A percentile compares a stretch with the other conserved stretches of the same genome.
Evolutionary conservation across 306 rosid species (phyloP).

Genomic region (Casuarina equisetifolia): DNA sequence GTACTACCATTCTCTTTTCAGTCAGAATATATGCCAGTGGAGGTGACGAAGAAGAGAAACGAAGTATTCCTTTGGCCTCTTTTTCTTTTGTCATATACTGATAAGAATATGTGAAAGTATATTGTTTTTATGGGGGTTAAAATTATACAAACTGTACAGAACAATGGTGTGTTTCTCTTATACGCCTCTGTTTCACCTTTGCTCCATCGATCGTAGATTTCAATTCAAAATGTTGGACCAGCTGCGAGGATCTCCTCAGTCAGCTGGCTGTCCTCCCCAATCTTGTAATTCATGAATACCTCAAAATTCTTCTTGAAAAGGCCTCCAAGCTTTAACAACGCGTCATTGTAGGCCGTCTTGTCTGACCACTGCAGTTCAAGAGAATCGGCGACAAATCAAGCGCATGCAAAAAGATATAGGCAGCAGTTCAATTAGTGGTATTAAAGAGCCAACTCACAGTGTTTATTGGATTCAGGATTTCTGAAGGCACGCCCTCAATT

Average conservation of each 20-base stretch:
- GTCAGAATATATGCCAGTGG: no score
- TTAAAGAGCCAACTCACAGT: slow-evolving; percentile 49
- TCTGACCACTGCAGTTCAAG: slow-evolving; percentile 66
- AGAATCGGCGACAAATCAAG: neutral
- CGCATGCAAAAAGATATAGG: neutral
- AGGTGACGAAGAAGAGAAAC: no score
- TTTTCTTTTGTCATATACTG: neutral
- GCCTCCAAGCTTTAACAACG: slow-evolving; percentile 62
- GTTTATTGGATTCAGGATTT: slow-evolving; percentile 71
- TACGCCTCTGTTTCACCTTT: neutral
- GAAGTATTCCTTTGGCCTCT: no score
- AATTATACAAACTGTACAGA: neutral
- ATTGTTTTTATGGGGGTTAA: no score
- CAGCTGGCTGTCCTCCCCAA: slow-evolving; percentile 55
- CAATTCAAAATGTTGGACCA: slow-evolving; percentile 62
- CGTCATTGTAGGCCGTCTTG: slow-evolving; percentile 51
- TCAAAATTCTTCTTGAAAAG: slow-evolving; percentile 76
- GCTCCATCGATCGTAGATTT: slow-evolving; percentile 3
- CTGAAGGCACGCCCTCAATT: slow-evolving; percentile 78
- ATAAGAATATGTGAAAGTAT: no score
- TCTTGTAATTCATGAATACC: slow-evolving; percentile 54
- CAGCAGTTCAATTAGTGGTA: neutral
- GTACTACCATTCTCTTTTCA: no score
- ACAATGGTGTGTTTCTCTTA: neutral
- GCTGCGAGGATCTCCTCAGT: slow-evolving; percentile 79